Conservation (phyloP, 2,329 filamentous ascomycete species). For the Phialophora chinensis region DNA sequence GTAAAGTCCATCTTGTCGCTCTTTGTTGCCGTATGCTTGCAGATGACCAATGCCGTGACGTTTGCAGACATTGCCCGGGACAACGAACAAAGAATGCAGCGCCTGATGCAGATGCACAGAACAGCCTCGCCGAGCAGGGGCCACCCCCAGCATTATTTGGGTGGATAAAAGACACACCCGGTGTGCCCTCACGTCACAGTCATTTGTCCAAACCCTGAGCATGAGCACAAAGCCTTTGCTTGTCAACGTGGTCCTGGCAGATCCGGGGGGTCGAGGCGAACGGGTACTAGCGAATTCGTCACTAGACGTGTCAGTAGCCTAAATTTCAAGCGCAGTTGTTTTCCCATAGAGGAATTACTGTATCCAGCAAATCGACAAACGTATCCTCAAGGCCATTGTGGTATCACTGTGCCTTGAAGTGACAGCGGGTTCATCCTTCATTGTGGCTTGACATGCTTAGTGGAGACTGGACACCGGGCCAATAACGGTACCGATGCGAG, state of each 20-base stretch:
- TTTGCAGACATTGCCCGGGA: conserved; percentile 24
- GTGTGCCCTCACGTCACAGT: neutral
- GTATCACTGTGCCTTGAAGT: neutral
- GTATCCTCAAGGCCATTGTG: neutral
- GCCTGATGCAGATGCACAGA: conserved; percentile 4
- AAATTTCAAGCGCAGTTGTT: too few species aligned
- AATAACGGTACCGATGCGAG: neutral
- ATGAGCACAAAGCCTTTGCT: neutral
- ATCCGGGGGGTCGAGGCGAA: neutral
- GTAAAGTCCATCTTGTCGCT: neutral
- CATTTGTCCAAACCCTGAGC: neutral
- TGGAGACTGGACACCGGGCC: neutral
- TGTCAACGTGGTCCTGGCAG: neutral
- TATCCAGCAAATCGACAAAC: neutral
- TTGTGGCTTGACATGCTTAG: neutral
- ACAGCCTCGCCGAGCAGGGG: conserved; percentile 24
- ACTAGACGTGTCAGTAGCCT: neutral
- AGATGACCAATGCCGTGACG: conserved; percentile 2
- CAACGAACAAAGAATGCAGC: conserved; percentile 33
- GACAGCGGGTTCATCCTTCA: neutral
- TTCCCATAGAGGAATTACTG: neutral
- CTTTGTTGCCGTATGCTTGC: conserved; percentile 12
- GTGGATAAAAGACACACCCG: neutral
- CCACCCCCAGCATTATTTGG: neutral
- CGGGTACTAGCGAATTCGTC: neutral